Percentiles rank a stretch among this genome's conserved stretches.
Evolutionary conservation across 2,329 filamentous ascomycete genomes (phyloP).

Genomic region (Apiospora aurea): DNA sequence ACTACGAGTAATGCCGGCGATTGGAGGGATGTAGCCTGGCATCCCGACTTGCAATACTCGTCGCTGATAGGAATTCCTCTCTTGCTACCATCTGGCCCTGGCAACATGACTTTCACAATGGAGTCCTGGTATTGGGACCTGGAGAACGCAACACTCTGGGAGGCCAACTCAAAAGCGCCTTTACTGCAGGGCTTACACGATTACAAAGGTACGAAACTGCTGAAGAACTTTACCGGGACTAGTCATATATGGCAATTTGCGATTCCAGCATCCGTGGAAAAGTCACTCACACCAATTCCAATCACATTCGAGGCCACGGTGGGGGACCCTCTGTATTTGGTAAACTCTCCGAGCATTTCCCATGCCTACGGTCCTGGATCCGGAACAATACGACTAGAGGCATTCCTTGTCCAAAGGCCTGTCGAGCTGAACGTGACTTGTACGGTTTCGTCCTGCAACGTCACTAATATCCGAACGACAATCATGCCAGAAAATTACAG

Average conservation of each 20-base stretch:
- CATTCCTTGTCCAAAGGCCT: not conserved
- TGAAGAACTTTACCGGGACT: not conserved
- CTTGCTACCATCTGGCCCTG: not conserved
- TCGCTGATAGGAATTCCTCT: not conserved
- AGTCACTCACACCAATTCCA: not conserved
- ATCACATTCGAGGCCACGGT: not conserved
- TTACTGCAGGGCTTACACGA: not conserved
- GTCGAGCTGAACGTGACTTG: not conserved
- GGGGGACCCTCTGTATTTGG: rapidly evolving
- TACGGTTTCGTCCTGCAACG: not conserved
- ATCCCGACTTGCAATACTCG: not conserved
- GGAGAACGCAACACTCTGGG: not conserved
- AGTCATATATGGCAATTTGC: not conserved
- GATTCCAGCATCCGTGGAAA: not conserved
- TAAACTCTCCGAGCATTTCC: not conserved
- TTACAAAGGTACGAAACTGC: too few relatives aligned
- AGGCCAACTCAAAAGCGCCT: not conserved
- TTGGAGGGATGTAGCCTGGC: not conserved
- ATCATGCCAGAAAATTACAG: not conserved
- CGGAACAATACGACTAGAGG: not conserved
- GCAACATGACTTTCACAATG: not conserved
- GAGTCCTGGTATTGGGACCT: not conserved
- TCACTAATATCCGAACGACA: not conserved
- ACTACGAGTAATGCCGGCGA: too few relatives aligned
- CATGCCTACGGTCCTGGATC: not conserved